Percentiles rank a stretch among this genome's conserved stretches.
Conservation (phyloP, 768 basidiomycete species). For the Galerina marginata region DNA sequence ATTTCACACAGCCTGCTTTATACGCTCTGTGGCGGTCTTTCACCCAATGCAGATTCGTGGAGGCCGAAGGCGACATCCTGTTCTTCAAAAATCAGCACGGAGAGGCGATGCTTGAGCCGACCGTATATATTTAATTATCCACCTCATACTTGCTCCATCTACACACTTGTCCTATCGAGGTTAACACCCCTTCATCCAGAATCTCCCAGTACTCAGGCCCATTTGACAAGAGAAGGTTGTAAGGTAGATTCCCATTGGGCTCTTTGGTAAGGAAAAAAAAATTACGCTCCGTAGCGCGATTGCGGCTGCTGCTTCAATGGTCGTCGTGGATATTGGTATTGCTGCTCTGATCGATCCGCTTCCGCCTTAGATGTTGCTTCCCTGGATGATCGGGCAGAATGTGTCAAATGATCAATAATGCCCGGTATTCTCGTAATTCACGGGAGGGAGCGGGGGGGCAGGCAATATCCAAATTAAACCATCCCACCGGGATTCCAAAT, state of each 20-base stretch:
- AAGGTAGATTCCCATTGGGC: no score
- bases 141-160: no score
- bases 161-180: no score
- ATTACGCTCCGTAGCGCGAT: neutral
- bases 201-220: no score
- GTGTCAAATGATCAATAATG: conserved; percentile 11
- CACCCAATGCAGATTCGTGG: conserved; percentile 63
- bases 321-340: conserved; percentile 12
- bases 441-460: neutral
- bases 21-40: conserved; percentile 63
- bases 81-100: conserved; percentile 62
- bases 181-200: no score
- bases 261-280: no score
- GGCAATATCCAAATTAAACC: neutral
- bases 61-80: conserved; percentile 57
- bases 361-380: conserved; percentile 7
- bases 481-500: neutral
- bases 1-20: conserved; percentile 36
- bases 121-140: neutral
- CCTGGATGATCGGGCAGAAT: conserved; percentile 22
- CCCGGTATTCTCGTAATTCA: conserved; percentile 2
- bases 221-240: no score
- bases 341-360: conserved; percentile 15
- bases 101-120: conserved; percentile 33
- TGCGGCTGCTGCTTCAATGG: neutral